Conservation (phyloP, 129 eudicot genomes). For the Centaurea solstitialis region DNA sequence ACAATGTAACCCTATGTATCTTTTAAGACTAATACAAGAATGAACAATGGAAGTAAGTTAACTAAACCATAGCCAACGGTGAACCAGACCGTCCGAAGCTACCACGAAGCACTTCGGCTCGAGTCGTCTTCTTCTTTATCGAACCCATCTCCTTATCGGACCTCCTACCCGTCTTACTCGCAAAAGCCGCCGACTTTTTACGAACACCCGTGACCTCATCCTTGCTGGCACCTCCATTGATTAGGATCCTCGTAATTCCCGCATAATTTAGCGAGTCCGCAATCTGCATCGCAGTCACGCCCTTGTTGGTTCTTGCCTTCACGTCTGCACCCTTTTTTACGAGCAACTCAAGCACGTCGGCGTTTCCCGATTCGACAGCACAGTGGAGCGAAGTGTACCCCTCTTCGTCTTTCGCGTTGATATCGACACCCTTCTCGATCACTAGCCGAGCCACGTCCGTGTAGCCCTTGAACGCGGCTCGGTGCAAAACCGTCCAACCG, state of each 20-base stretch:
- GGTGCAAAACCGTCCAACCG: slow-evolving; percentile 80
- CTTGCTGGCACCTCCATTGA: slow-evolving; percentile 49
- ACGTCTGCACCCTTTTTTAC: slow-evolving; percentile 72
- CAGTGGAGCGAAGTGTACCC: slow-evolving; percentile 82
- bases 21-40: slow-evolving; percentile 9
- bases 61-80: slow-evolving; percentile 43
- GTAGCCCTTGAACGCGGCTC: slow-evolving; percentile 70
- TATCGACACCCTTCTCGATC: slow-evolving; percentile 57
- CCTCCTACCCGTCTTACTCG: slow-evolving; percentile 27
- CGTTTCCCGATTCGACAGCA: slow-evolving; percentile 77
- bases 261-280: slow-evolving; percentile 66
- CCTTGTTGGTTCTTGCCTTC: slow-evolving; percentile 66
- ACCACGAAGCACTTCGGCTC: slow-evolving; percentile 32
- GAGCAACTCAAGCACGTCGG: slow-evolving; percentile 64
- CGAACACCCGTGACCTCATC: slow-evolving; percentile 11
- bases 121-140: slow-evolving; percentile 35
- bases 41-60: neutral
- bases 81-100: slow-evolving; percentile 43
- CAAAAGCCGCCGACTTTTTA: slow-evolving; percentile 19
- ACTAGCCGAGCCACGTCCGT: slow-evolving; percentile 46
- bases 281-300: slow-evolving; percentile 61
- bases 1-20: slow-evolving; percentile 5
- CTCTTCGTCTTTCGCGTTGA: slow-evolving; percentile 62
- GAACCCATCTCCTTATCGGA: slow-evolving; percentile 34
- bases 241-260: slow-evolving; percentile 60